phyloP scores from a whole-genome alignment of 306 rosid species.

The Fragaria iinumae region DNA sequence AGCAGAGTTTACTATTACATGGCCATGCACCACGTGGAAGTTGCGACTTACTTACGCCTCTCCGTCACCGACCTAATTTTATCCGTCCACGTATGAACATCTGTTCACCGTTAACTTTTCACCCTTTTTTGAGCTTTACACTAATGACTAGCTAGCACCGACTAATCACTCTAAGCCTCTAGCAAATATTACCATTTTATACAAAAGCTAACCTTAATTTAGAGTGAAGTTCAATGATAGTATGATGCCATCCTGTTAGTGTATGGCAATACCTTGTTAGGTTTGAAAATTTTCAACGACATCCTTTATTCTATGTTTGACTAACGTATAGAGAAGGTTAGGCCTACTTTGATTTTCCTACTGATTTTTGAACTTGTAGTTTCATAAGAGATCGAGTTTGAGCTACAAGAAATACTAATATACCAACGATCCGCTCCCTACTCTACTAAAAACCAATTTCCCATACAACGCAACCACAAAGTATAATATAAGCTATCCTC shows the following conservation, averaged over 20 bases:
- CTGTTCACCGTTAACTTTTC: background rate
- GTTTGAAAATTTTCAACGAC: background rate
- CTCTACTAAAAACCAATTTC: too few species aligned
- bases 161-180: background rate
- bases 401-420: too few species aligned
- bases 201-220: background rate
- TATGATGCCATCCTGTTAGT: background rate
- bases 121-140: too few species aligned
- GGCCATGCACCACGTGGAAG: constrained; percentile 28
- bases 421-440: too few species aligned
- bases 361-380: too few species aligned
- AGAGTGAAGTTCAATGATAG: background rate
- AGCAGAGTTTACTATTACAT: background rate
- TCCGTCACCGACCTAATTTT: background rate
- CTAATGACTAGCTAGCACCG: background rate
- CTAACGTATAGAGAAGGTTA: too few species aligned
- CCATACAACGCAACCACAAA: too few species aligned
- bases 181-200: background rate
- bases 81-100: constrained; percentile 30
- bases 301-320: background rate
- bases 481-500: too few species aligned
- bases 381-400: too few species aligned
- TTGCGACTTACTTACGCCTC: constrained; percentile 24
- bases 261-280: background rate
- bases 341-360: background rate